Conservation (phyloP, 164 flowering plant species). For the Platanus orientalis region DNA sequence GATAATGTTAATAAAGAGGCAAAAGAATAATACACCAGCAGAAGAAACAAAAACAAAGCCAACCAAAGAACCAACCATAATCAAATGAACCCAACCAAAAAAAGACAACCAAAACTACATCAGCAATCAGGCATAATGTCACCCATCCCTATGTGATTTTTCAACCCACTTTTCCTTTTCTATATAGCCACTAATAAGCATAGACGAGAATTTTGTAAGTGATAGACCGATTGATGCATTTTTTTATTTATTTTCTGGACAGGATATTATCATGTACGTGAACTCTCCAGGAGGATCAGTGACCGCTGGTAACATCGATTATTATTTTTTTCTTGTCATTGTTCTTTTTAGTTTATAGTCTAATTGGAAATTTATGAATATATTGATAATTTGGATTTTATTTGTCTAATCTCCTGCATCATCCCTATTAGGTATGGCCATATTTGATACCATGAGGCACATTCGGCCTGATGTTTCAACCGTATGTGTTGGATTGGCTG, state of each 20-base stretch:
- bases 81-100: no score
- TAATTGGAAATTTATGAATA: no score
- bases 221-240: background rate
- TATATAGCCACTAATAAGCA: background rate
- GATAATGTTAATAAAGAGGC: no score
- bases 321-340: background rate
- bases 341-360: background rate
- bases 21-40: no score
- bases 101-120: no score
- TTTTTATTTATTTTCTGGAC: constrained; percentile 18
- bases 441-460: constrained; percentile 92
- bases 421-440: constrained; percentile 71
- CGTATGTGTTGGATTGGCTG: constrained; percentile 96
- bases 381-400: background rate
- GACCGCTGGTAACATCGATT: constrained; percentile 76
- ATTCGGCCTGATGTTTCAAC: constrained; percentile 95
- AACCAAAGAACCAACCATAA: no score
- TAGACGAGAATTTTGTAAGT: background rate
- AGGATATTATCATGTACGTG: constrained; percentile 97
- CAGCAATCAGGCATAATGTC: no score
- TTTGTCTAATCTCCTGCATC: constrained; percentile 3
- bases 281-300: constrained; percentile 99
- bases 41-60: no score
- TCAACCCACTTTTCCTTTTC: background rate
- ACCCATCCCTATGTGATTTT: no score